These are phyloP conservation scores for Pugionium cornutum DNA, from an alignment of 345 rosid genomes.

Conservation along the genomic window DNA sequence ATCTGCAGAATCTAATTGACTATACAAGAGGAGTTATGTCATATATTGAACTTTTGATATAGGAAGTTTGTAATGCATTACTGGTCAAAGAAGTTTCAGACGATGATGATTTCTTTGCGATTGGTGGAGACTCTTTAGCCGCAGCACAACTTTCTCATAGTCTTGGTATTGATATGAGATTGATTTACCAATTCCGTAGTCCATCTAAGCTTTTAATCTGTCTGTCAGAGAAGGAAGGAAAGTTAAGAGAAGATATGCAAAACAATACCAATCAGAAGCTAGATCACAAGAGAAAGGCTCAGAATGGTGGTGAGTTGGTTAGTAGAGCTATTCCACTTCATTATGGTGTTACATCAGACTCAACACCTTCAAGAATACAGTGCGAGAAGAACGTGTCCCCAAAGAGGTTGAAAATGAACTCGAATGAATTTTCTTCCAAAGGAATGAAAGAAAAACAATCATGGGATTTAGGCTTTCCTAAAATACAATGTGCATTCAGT, in stretches of 20 bases:
- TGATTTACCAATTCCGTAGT: slow-evolving; percentile 70
- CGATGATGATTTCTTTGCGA: slow-evolving; percentile 74
- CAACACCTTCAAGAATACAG: slow-evolving; percentile 29
- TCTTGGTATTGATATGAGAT: slow-evolving; percentile 78
- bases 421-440: slow-evolving; percentile 31
- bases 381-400: slow-evolving; percentile 33
- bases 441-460: slow-evolving; percentile 31
- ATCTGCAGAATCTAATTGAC: slow-evolving; percentile 17
- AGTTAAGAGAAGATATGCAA: slow-evolving; percentile 34
- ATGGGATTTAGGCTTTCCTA: slow-evolving; percentile 48
- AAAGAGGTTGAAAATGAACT: slow-evolving; percentile 58
- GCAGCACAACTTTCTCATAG: slow-evolving; percentile 86
- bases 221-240: slow-evolving; percentile 48
- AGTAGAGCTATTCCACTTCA: slow-evolving; percentile 33
- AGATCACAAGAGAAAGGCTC: slow-evolving; percentile 38
- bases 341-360: slow-evolving; percentile 33
- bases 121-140: slow-evolving; percentile 88
- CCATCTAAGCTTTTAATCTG: slow-evolving; percentile 61
- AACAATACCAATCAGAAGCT: slow-evolving; percentile 34
- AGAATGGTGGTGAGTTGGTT: slow-evolving; percentile 34
- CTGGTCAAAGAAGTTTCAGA: slow-evolving; percentile 65
- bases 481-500: slow-evolving; percentile 59
- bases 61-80: slow-evolving; percentile 81
- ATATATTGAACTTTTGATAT: slow-evolving; percentile 34
- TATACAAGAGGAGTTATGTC: slow-evolving; percentile 11